Conservation (phyloP, 371 early-diverging fungal species). For the Circinella umbellata region DNA sequence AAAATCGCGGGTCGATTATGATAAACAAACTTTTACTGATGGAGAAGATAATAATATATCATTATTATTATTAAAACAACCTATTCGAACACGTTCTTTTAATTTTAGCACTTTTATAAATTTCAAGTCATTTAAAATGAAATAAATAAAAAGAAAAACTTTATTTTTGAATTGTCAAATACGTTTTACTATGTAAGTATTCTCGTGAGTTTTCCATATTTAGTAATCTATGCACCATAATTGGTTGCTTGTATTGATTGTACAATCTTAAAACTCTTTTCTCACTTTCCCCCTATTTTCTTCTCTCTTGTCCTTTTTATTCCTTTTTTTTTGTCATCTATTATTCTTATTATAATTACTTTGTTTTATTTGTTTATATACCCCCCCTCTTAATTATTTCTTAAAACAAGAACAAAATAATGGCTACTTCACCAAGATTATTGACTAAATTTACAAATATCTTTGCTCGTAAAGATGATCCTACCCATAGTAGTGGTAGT, state of each 20-base stretch:
- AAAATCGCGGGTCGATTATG: background rate
- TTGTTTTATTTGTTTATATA: no score
- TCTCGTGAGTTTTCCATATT: background rate
- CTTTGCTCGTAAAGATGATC: constrained; percentile 1
- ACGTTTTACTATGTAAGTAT: no score
- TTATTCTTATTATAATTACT: no score
- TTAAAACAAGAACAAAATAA: background rate
- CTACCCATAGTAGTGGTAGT: background rate
- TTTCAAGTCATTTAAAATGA: background rate
- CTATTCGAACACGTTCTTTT: background rate
- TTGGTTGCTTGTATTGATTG: background rate
- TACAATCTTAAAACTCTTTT: background rate
- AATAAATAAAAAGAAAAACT: background rate
- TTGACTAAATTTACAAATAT: background rate
- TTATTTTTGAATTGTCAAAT: no score
- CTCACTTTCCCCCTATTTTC: background rate
- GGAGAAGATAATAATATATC: background rate
- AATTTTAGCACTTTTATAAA: background rate
- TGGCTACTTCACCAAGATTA: constrained; percentile 3
- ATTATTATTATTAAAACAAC: background rate
- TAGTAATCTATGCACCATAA: constrained; percentile 2
- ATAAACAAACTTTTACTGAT: background rate
- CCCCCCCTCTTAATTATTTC: background rate
- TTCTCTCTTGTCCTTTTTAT: no score
- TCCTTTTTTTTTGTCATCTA: no score